A percentile compares a stretch with the other conserved stretches of the same genome.
Conservation (phyloP, 352 stramenopile species). For the Aphanomyces euteiches region DNA sequence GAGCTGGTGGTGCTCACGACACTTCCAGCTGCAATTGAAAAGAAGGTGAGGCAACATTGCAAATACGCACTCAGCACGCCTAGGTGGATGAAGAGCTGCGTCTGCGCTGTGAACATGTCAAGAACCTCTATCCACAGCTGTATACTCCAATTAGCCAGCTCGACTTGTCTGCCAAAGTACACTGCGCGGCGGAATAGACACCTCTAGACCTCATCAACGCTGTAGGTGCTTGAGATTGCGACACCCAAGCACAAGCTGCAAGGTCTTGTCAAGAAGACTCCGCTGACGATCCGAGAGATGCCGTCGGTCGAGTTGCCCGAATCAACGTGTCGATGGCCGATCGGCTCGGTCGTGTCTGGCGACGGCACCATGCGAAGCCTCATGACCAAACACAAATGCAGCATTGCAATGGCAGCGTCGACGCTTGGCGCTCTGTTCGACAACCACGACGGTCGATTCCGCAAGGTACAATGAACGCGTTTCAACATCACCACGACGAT, state of each 20-base stretch:
- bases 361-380: slow-evolving; percentile 53
- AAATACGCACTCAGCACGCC: no score
- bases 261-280: no score
- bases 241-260: no score
- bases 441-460: slow-evolving; percentile 35
- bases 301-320: background rate
- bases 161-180: no score
- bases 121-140: background rate
- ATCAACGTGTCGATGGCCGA: background rate
- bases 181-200: no score
- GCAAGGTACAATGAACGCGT: slow-evolving; percentile 31
- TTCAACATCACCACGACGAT: background rate
- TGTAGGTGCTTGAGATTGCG: no score
- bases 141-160: background rate
- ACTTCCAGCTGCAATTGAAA: slow-evolving; percentile 12
- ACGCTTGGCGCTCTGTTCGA: slow-evolving; percentile 73
- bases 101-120: background rate
- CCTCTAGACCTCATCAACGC: no score
- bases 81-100: background rate
- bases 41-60: background rate
- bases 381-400: slow-evolving; percentile 64
- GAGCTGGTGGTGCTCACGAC: slow-evolving; percentile 27
- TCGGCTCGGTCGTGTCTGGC: slow-evolving; percentile 43
- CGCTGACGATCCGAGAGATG: background rate
- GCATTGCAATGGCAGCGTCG: slow-evolving; percentile 64